These are phyloP conservation scores for Myrica gale DNA, from an alignment of 306 rosid species.

Conservation along the genomic window DNA sequence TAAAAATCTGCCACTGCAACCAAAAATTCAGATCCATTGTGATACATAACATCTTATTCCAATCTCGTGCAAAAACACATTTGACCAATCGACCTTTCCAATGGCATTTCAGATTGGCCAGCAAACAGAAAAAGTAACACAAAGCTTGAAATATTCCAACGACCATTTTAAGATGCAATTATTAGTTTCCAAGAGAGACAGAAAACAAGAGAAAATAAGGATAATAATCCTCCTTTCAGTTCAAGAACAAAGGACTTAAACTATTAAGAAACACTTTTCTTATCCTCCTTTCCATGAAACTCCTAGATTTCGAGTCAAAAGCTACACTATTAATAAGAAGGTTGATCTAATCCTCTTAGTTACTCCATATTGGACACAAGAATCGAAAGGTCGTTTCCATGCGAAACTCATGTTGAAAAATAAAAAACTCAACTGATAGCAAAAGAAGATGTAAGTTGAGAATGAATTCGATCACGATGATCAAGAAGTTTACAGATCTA, in stretches of 20 bases:
- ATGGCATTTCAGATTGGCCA: neutral
- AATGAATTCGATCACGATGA: neutral
- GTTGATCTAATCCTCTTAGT: neutral
- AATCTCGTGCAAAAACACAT: neutral
- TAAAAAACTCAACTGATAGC: neutral
- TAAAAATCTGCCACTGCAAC: neutral
- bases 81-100: neutral
- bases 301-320: neutral
- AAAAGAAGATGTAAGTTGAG: neutral
- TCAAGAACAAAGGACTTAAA: neutral
- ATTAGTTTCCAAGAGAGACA: neutral
- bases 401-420: neutral
- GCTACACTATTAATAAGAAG: neutral
- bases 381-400: neutral
- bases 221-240: neutral
- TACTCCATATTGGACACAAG: neutral
- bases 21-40: neutral
- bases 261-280: neutral
- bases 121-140: neutral
- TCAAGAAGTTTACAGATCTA: slow-evolving; percentile 24
- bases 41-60: neutral
- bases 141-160: neutral
- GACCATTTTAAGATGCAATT: neutral
- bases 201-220: neutral
- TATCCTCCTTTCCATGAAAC: neutral